Evolutionary conservation across 2,329 filamentous ascomycete genomes (phyloP).

Genomic region (Penicillium sp.): DNA sequence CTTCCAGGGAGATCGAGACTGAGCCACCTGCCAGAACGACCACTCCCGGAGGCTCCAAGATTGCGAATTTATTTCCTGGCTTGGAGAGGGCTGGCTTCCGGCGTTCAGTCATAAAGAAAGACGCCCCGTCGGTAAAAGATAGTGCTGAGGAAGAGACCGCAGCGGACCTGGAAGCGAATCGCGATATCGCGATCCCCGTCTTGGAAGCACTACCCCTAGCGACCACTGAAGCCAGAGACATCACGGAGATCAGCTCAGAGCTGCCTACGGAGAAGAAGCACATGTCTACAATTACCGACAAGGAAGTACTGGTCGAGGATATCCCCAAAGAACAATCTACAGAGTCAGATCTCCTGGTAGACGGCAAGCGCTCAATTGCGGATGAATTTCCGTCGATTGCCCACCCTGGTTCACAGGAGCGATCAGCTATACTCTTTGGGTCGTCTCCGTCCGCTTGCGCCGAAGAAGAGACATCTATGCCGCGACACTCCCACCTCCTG

Average conservation of each 20-base stretch:
- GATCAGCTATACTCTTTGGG: conserved; percentile 47
- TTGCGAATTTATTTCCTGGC: conserved; percentile 36
- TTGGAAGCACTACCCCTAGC: conserved; percentile 43
- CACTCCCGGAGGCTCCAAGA: conserved; percentile 26
- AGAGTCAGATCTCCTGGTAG: conserved; percentile 10
- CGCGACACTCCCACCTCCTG: conserved; percentile 13
- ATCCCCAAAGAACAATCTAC: conserved; percentile 5
- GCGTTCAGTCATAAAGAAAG: conserved; percentile 21
- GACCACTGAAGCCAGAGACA: conserved; percentile 39
- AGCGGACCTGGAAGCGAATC: conserved; percentile 32
- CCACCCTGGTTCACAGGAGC: conserved; percentile 36
- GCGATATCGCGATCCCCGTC: conserved; percentile 47
- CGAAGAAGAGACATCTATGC: conserved; percentile 9
- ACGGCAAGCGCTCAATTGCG: conserved; percentile 28
- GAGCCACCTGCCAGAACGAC: conserved; percentile 18
- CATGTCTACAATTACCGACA: conserved; percentile 4
- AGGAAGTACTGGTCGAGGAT: conserved; percentile 4
- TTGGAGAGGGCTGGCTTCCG: conserved; percentile 35
- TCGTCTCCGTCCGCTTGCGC: conserved; percentile 28
- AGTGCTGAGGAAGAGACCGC: conserved; percentile 41
- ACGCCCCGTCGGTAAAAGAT: conserved; percentile 34
- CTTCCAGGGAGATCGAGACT: conserved; percentile 20
- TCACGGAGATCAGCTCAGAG: conserved; percentile 35
- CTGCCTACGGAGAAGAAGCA: conserved; percentile 8
- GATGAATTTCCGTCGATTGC: conserved; percentile 15